These are phyloP conservation scores for Camellia japonica DNA, from an alignment of 148 eudicot genomes.

Conservation along the genomic window DNA sequence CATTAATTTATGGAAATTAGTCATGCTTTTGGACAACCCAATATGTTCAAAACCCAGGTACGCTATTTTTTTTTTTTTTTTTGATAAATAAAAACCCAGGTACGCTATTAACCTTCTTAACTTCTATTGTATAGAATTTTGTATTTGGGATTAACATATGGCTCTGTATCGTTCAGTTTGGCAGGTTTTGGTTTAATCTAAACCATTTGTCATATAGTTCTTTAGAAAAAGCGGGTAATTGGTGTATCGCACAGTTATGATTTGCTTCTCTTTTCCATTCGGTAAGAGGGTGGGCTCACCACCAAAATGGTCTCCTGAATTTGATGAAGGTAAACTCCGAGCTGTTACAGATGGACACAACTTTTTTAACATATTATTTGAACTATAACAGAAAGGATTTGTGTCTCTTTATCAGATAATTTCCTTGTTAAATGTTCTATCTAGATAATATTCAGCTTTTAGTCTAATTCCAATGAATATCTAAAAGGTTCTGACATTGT, in stretches of 20 bases:
- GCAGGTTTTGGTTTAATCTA: slow-evolving; percentile 12
- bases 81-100: too few species aligned
- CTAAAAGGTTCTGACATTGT: slow-evolving; percentile 4
- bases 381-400: background rate
- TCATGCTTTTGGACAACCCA: too few species aligned
- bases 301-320: slow-evolving; percentile 12
- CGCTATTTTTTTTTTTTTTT: too few species aligned
- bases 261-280: slow-evolving; percentile 35
- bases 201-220: background rate
- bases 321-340: slow-evolving; percentile 30
- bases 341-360: slow-evolving; percentile 32
- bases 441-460: background rate
- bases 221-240: slow-evolving; percentile 17
- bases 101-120: background rate
- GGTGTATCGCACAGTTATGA: slow-evolving; percentile 24
- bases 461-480: background rate
- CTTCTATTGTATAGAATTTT: background rate
- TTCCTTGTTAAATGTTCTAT: background rate
- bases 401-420: background rate
- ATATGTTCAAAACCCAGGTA: too few species aligned
- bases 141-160: too few species aligned
- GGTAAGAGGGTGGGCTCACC: slow-evolving; percentile 16
- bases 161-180: too few species aligned
- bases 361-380: background rate
- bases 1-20: too few species aligned